Evolutionary conservation across 2,329 filamentous ascomycete genomes (phyloP).

Genomic region (Sordariomycetes sp.): DNA sequence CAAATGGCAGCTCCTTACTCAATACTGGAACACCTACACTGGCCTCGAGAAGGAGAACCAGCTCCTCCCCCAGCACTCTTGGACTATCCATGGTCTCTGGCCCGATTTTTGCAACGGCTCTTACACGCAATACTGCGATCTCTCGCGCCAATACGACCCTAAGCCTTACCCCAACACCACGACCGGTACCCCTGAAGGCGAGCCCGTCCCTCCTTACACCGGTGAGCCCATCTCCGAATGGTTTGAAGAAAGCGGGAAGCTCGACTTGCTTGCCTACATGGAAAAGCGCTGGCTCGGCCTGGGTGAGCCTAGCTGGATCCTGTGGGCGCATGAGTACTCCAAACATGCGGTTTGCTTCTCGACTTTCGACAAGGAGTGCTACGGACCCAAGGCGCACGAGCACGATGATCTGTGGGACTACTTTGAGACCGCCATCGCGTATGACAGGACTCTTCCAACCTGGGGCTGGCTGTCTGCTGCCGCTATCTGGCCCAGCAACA

Average conservation of each 20-base stretch:
- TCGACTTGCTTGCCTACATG: conserved; percentile 56
- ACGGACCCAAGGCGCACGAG: conserved; percentile 42
- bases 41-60: conserved; percentile 49
- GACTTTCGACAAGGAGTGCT: conserved; percentile 57
- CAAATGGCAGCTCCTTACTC: conserved; percentile 42
- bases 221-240: conserved; percentile 50
- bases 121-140: conserved; percentile 60
- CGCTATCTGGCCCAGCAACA: conserved; percentile 49
- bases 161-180: conserved; percentile 54
- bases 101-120: conserved; percentile 42
- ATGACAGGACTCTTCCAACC: conserved; percentile 50
- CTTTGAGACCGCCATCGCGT: conserved; percentile 50
- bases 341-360: conserved; percentile 62
- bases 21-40: conserved; percentile 58
- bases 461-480: conserved; percentile 47
- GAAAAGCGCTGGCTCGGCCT: conserved; percentile 55
- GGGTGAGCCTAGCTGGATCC: conserved; percentile 42
- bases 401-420: conserved; percentile 55
- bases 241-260: conserved; percentile 46
- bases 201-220: conserved; percentile 45
- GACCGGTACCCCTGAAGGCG: conserved; percentile 41
- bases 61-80: conserved; percentile 44
- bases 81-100: conserved; percentile 54
- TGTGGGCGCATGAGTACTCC: conserved; percentile 61
- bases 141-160: conserved; percentile 56